A percentile compares a stretch with the other conserved stretches of the same genome.
Conservation (phyloP, 176 grass and related monocot species). For the Melocanna baccifera region DNA sequence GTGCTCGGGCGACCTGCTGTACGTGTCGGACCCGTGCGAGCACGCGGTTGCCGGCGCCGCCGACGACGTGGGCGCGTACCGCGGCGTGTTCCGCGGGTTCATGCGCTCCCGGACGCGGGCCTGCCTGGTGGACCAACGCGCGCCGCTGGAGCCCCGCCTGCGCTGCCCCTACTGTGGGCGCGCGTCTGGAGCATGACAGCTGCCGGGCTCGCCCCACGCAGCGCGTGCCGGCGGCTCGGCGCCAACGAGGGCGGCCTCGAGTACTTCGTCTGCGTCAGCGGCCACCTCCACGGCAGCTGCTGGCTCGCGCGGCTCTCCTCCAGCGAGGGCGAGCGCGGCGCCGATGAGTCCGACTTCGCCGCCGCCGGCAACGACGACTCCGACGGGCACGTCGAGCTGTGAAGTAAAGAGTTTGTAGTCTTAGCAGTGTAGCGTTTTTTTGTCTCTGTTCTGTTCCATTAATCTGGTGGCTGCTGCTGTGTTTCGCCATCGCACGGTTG, state of each 20-base stretch:
- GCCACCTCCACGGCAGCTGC: constrained; percentile 80
- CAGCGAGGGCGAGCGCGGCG: not conserved
- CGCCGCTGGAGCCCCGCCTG: constrained; percentile 46
- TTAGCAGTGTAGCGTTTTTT: not conserved
- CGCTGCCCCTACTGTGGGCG: constrained; percentile 80
- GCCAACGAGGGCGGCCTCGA: constrained; percentile 47
- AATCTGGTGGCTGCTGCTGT: not conserved
- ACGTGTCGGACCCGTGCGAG: constrained; percentile 84
- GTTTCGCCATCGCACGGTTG: too few species aligned
- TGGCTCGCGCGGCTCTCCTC: constrained; percentile 64
- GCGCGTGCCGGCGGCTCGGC: constrained; percentile 57
- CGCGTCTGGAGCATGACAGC: constrained; percentile 82
- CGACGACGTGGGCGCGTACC: constrained; percentile 56
- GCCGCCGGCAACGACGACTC: not conserved
- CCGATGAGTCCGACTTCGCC: not conserved
- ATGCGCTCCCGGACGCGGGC: constrained; percentile 66
- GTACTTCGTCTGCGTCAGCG: constrained; percentile 89
- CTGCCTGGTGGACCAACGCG: constrained; percentile 44
- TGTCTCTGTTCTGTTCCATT: not conserved
- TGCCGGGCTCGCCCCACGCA: constrained; percentile 51
- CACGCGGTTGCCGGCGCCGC: constrained; percentile 14
- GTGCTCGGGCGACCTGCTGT: constrained; percentile 65
- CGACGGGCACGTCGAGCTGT: constrained; percentile 12
- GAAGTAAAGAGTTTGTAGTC: not conserved
- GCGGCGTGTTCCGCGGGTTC: constrained; percentile 77